Evolutionary conservation across 2,329 filamentous ascomycete species (phyloP).

Genomic region (Verticillium klebahnii): DNA sequence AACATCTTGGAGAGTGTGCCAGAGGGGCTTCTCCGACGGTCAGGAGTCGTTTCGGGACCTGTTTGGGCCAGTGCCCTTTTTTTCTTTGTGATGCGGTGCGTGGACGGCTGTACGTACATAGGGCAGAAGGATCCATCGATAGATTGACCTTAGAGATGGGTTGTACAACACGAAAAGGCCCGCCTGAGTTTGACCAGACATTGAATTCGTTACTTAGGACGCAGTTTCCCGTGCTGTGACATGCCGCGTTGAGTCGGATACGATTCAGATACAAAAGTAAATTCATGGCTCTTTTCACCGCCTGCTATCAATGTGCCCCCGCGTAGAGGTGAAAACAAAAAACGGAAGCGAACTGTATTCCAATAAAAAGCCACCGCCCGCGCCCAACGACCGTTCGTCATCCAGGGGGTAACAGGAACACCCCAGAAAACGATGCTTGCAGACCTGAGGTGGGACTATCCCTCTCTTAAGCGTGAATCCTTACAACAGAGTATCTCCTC

Average conservation of each 20-base stretch:
- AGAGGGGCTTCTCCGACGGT: background rate
- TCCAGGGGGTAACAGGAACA: background rate
- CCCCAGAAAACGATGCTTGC: background rate
- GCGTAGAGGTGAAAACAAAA: background rate
- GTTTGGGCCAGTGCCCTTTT: constrained; percentile 4
- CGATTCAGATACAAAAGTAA: background rate
- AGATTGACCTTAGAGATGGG: constrained; percentile 8
- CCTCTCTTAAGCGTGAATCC: background rate
- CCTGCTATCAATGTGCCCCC: background rate
- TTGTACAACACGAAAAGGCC: constrained; percentile 11
- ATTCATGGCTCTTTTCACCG: background rate
- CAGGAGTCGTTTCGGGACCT: background rate
- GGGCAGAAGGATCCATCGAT: constrained; percentile 9
- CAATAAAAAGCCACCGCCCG: background rate
- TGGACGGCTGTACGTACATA: constrained; percentile 11
- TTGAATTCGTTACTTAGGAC: background rate
- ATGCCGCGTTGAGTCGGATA: no score
- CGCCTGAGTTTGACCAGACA: background rate
- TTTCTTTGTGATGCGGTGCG: constrained; percentile 10
- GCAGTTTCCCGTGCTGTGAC: no score
- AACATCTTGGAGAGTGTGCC: no score
- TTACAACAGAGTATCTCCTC: background rate
- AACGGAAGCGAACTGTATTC: background rate
- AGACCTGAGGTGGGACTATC: background rate
- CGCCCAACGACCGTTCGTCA: background rate